phyloP scores from a whole-genome alignment of 2,329 filamentous ascomycete genomes.

The Blumeria graminis region DNA sequence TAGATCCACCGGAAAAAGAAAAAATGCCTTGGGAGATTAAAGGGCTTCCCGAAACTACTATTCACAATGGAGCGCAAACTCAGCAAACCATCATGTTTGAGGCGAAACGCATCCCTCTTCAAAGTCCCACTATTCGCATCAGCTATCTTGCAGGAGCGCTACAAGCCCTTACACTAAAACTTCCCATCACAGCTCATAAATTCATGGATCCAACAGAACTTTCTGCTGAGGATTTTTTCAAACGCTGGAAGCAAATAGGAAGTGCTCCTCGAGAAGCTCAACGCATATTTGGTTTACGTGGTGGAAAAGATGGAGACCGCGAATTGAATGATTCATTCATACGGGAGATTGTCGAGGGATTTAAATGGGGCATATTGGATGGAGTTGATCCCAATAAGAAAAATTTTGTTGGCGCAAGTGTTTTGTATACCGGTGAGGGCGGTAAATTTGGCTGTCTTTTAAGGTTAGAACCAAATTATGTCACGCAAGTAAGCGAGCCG shows the following conservation, averaged over 20 bases:
- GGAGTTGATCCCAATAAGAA: constrained; percentile 77
- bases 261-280: constrained; percentile 71
- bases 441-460: constrained; percentile 90
- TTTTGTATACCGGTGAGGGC: constrained; percentile 54
- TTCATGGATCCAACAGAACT: constrained; percentile 90
- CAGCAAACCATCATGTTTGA: constrained; percentile 94
- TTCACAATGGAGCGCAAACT: constrained; percentile 51
- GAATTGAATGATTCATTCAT: constrained; percentile 51
- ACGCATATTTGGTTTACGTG: constrained; percentile 48
- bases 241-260: constrained; percentile 96
- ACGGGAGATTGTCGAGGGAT: constrained; percentile 50
- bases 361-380: constrained; percentile 69
- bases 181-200: constrained; percentile 75
- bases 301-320: constrained; percentile 27
- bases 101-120: constrained; percentile 54
- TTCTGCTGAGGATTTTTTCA: constrained; percentile 86
- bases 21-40: constrained; percentile 71
- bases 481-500: constrained; percentile 42
- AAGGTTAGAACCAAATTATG: constrained; percentile 82
- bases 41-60: constrained; percentile 60
- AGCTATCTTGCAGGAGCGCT: constrained; percentile 85
- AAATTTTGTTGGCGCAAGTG: constrained; percentile 83
- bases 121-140: constrained; percentile 75
- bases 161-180: constrained; percentile 73
- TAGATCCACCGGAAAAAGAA: constrained; percentile 39